These are phyloP conservation scores for Mucor saturninus DNA, from an alignment of 371 early-diverging fungal genomes.

Conservation along the genomic window DNA sequence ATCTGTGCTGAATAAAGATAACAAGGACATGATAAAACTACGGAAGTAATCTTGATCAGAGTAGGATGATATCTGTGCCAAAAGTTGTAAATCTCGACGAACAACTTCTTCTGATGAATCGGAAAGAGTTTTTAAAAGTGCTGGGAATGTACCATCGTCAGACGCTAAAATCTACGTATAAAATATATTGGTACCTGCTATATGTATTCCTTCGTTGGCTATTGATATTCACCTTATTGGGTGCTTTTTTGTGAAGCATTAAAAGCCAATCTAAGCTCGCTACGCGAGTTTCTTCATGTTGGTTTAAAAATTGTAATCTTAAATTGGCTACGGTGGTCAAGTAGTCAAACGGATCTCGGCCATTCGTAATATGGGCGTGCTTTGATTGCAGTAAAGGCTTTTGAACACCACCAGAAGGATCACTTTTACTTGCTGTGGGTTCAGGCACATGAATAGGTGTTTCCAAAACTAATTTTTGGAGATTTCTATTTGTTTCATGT, in stretches of 20 bases:
- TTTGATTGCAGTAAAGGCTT: conserved; percentile 10
- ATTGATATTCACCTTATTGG: conserved; percentile 45
- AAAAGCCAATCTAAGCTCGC: conserved; percentile 91
- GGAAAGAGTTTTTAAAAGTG: conserved; percentile 81
- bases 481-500: conserved; percentile 71
- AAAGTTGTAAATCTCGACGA: conserved; percentile 82
- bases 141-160: conserved; percentile 82
- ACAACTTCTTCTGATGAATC: conserved; percentile 92
- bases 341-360: conserved; percentile 73
- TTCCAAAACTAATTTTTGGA: conserved; percentile 75
- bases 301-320: conserved; percentile 78
- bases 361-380: background rate
- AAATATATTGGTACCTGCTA: background rate
- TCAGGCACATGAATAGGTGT: conserved; percentile 39
- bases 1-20: conserved; percentile 87
- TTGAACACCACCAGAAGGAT: conserved; percentile 27
- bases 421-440: conserved; percentile 32
- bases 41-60: conserved; percentile 81
- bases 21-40: conserved; percentile 78
- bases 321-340: conserved; percentile 76
- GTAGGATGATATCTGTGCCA: conserved; percentile 88
- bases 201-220: background rate
- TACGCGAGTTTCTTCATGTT: conserved; percentile 86
- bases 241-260: conserved; percentile 89
- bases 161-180: conserved; percentile 63